These are phyloP conservation scores for Kodamaea ohmeri DNA, from an alignment of 1,139 yeast genomes.

Conservation along the genomic window DNA sequence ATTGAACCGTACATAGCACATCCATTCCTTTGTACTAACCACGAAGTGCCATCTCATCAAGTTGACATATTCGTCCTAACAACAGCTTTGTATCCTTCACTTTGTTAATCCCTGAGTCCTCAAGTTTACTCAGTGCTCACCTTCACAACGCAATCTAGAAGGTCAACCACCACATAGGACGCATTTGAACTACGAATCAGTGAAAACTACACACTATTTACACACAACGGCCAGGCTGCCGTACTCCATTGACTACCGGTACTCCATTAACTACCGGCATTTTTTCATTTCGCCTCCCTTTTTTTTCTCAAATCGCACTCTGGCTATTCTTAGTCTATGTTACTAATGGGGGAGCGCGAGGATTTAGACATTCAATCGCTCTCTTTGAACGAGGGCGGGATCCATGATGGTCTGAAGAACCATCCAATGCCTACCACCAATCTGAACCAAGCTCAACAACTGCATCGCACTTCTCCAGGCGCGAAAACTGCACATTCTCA, in stretches of 20 bases:
- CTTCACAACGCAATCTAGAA: too few relatives aligned
- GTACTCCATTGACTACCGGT: too few relatives aligned
- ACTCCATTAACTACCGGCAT: background rate
- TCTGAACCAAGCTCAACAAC: background rate
- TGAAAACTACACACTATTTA: too few relatives aligned
- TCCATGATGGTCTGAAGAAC: background rate
- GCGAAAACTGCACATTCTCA: background rate
- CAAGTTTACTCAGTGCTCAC: too few relatives aligned
- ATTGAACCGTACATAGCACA: background rate
- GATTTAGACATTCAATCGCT: conserved; percentile 3
- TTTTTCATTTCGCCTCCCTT: background rate
- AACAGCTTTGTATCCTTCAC: background rate
- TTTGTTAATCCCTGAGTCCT: too few relatives aligned
- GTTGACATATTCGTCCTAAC: background rate
- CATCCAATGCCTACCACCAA: background rate
- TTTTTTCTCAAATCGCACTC: conserved; percentile 1
- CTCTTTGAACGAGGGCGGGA: conserved; percentile 1
- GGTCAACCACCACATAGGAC: too few relatives aligned
- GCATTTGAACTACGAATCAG: too few relatives aligned
- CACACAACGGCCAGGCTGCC: too few relatives aligned
- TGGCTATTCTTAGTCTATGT: background rate
- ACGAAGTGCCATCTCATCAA: too few relatives aligned
- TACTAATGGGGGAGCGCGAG: conserved; percentile 1
- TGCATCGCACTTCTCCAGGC: conserved; percentile 3
- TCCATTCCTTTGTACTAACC: background rate